Evolutionary conservation across 2,329 filamentous ascomycete species (phyloP), one percentile per base, ranked within the genome.

Genomic region (Pestalotiopsis sp.): DNA sequence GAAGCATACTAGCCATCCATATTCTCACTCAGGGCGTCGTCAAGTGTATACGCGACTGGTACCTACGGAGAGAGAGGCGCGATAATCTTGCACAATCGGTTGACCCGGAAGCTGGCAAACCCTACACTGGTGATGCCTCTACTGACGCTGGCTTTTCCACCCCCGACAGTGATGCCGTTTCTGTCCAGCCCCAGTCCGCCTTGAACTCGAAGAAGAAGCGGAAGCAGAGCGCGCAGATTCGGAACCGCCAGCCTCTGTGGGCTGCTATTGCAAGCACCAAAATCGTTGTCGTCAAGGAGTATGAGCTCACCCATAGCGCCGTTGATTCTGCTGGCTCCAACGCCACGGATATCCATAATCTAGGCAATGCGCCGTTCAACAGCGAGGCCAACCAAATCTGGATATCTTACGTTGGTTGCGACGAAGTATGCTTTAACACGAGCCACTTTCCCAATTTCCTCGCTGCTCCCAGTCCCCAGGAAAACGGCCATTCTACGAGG

Each of bases 241-340:
- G 95, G 80, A 93, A 94, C 79, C 91, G 94, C 77, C 95, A 98
- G 82, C 95, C 95, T 63, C 89, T 98, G 72, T 98, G 95, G 95
- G 94, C 95, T 72, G 95, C 95, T 62, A 88, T 98, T 74, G 95
- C 95, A 65, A 97, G 94, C 82, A 97, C 95, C 77, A 98, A 98
- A 86, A 95, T 98, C 78, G 95, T 96, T 75, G 94, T 97, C 82
- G 91, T 97, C 77, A 96, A 97, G 83, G 95, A 94, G 81, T 93
- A 93, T 75, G 92, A 94, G 81, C 89, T 97, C 78, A 95, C 93
- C 73, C 90, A 93, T 78, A 90, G 91, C 68, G 88, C 91, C 70
- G 89, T 89, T 67, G 92, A 94, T 81, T 91, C 90, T 65, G 89
- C 88, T 40, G 91, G 91, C 75, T 90, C 92, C 73, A 91, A 93